Evolutionary conservation across 345 rosid genomes (phyloP), one percentile per base, ranked within the genome.

Genomic region (Gossypioides kirkii): DNA sequence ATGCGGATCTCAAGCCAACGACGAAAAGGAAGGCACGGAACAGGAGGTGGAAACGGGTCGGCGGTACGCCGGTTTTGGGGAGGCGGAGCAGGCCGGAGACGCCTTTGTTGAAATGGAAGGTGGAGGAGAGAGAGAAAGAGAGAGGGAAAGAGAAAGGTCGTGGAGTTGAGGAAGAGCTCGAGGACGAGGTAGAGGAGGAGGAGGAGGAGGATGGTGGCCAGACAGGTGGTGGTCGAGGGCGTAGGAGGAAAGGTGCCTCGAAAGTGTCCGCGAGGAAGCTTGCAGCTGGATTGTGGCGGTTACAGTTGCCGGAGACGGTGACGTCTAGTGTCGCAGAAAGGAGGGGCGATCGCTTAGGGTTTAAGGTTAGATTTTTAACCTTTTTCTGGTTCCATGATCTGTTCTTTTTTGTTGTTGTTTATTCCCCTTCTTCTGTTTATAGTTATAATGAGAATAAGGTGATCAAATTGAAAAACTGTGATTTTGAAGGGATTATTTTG

Each of bases 211-310:
- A 58, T 14, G 74, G 68, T 46, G 68, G 62, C 41, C 79, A 54
- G 53, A 82, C 73, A 52, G 70, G 77, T 43, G 74, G 68, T 10
- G 78, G 79, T 17, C 79, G 85, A 1, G 77, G 86, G 72, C 83
- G 82, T 71, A 76, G 79, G 59, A 76, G 78, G 66, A 74, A 76
- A 67, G 65, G 67, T 4, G 78, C 77, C 0, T 69, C 66, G 3
- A 73, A 74, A 0, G 88, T 87, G 3, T 95, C 99, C 45, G 94
- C 90, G 61, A 85, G 99, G 88, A 95, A 87, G 85, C 89, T 95
- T 16, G 97, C 93, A 5, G 93, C 97, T 4, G 97, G 89, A 2
- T 76, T 95, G 20, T 95, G 99, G 99, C 69, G 97, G 83, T 65
- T 95, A 81, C 97, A 88, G 84, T 72, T 87, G 17, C 79, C 91